A percentile compares a stretch with the other conserved stretches of the same genome.
phyloP scores from a whole-genome alignment of 257 asterid genomes.

The Salvia hispanica region DNA sequence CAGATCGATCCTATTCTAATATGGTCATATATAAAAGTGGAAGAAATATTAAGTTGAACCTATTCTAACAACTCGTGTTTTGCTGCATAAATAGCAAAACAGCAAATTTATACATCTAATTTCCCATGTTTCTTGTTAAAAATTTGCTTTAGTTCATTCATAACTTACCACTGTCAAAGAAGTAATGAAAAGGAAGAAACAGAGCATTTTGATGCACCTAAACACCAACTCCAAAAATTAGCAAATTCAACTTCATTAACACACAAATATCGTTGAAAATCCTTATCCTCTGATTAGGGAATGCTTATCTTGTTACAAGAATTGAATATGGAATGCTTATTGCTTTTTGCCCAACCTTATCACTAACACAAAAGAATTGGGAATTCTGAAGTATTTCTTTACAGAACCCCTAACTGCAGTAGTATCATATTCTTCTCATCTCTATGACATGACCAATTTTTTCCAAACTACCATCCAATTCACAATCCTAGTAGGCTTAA shows the following conservation, averaged over 20 bases:
- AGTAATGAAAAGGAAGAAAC: background rate
- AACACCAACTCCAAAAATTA: too few relatives aligned
- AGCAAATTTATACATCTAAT: background rate
- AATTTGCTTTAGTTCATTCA: conserved; percentile 21
- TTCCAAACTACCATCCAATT: conserved; percentile 21
- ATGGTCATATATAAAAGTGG: background rate
- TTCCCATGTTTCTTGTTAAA: background rate
- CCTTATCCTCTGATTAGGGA: background rate
- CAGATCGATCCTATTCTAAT: too few relatives aligned
- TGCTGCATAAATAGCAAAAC: conserved; percentile 1
- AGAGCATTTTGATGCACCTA: background rate
- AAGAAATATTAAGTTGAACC: background rate
- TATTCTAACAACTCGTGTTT: background rate
- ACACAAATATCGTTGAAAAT: too few relatives aligned
- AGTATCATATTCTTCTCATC: conserved; percentile 23
- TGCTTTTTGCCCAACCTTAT: background rate
- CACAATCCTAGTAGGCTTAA: conserved; percentile 22
- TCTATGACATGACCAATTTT: background rate
- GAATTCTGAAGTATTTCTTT: conserved; percentile 4
- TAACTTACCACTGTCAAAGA: too few relatives aligned
- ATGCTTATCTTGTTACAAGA: background rate
- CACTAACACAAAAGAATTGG: background rate
- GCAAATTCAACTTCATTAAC: too few relatives aligned
- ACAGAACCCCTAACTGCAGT: conserved; percentile 23
- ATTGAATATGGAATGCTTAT: conserved; percentile 9